Evolutionary conservation across 2,329 filamentous ascomycete species (phyloP), one percentile per base, ranked within the genome.

Genomic region (Madurella mycetomatis): DNA sequence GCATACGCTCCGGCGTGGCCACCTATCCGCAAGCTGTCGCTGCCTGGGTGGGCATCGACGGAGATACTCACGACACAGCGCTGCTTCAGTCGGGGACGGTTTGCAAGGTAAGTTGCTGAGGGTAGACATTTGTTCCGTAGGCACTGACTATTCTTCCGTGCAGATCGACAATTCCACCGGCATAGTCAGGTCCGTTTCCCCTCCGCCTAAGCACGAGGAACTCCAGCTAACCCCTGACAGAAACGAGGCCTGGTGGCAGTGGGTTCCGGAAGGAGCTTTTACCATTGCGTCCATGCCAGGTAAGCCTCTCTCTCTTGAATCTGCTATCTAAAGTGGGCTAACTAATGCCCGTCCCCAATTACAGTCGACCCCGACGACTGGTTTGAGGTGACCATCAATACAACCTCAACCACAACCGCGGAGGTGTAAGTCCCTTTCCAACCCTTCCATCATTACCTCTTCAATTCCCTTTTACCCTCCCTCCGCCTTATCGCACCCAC

Each of bases 11-110:
- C 11, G 64, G 61, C 5, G 48, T 56, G 1, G 56, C 52, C 1
- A 46, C 41, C 2, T 66, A 55, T 34, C 64, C 64, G 9, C 64
- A 66, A 37, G 61, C 57, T 2, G 61, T 59, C 12, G 64, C 63
- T 4, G 53, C 54, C 15, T 66, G 64, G 64, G 52, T 57, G 5
- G 64, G 64, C 5, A 66, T 66, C 39, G 64, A 66, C 32, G 64
- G 64, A 2, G 57, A 63, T 18, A 53, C 50, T 1, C 57, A 37
- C 43, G n/a, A 56, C 53, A 2, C 39, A 49, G 57, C 61, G 2
- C 47, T 66, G 34, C 25, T 66, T 13, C 64, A 66, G 57, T 48
- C 62, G 1, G 64, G 64, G 8, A 62, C 62, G 2, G 59, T 63
- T 13, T 64, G 63, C 47, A 62, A 59, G 57, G 63, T 65, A 39